A percentile compares a stretch with the other conserved stretches of the same genome.
Evolutionary conservation across 805 yeast genomes (phyloP).

Genomic region (Candida chilensis): DNA sequence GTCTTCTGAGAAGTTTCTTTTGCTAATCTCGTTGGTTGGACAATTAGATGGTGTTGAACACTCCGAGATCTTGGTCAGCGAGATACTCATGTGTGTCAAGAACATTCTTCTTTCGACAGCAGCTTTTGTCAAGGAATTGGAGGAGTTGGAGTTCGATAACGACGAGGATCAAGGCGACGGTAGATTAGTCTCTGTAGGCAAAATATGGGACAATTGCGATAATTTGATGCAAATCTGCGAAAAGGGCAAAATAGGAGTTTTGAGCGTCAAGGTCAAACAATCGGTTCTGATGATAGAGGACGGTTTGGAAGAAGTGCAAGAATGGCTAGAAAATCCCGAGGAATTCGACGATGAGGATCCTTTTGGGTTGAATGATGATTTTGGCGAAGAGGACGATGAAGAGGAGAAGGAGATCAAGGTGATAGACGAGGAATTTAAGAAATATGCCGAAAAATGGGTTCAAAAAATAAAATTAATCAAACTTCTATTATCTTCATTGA

Average conservation of each 20-base stretch:
- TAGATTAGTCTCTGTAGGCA: conserved; percentile 54
- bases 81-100: conserved; percentile 14
- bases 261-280: conserved; percentile 35
- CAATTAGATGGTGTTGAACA: conserved; percentile 28
- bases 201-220: conserved; percentile 66
- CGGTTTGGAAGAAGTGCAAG: conserved; percentile 57
- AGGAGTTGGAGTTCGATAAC: conserved; percentile 6
- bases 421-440: conserved; percentile 5
- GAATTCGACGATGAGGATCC: conserved; percentile 39
- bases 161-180: conserved; percentile 16
- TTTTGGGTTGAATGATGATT: conserved; percentile 33
- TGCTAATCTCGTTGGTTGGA: conserved; percentile 34
- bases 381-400: conserved; percentile 12
- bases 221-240: conserved; percentile 26
- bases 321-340: conserved; percentile 60
- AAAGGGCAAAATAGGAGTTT: conserved; percentile 44
- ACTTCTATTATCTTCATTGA: conserved; percentile 46
- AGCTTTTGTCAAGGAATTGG: conserved; percentile 7
- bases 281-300: conserved; percentile 44
- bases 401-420: conserved; percentile 14
- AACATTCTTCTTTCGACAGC: conserved; percentile 7
- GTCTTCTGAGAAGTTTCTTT: conserved; percentile 30
- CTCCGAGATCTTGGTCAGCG: conserved; percentile 14
- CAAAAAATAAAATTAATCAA: conserved; percentile 47
- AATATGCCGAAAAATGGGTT: conserved; percentile 41